A percentile compares a stretch with the other conserved stretches of the same genome.
These are phyloP conservation scores for Tephrocybe rancida DNA, from an alignment of 768 basidiomycete species.

Conservation along the genomic window DNA sequence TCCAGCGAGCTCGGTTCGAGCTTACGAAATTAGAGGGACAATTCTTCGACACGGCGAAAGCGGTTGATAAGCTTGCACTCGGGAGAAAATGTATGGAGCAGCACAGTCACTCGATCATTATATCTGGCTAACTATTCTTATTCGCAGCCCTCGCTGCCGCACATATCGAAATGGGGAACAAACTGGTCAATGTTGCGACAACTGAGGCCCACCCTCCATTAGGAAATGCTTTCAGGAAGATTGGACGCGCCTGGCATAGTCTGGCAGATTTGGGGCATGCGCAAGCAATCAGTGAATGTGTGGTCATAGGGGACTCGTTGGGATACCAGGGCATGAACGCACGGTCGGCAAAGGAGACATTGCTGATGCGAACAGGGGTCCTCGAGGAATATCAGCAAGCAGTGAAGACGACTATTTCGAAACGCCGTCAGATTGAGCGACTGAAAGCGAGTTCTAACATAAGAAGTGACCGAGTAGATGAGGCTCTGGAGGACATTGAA, in stretches of 20 bases:
- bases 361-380: constrained; percentile 86
- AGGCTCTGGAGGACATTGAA: constrained; percentile 90
- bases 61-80: constrained; percentile 83
- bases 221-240: constrained; percentile 79
- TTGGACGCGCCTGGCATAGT: constrained; percentile 87
- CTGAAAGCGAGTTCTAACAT: constrained; percentile 87
- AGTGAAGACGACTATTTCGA: constrained; percentile 91
- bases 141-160: constrained; percentile 70
- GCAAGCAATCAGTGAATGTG: constrained; percentile 92
- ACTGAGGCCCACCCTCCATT: constrained; percentile 88
- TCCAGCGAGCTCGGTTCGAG: constrained; percentile 88
- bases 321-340: constrained; percentile 98
- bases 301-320: constrained; percentile 93
- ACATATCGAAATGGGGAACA: constrained; percentile 92
- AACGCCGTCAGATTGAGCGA: constrained; percentile 89
- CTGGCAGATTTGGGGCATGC: constrained; percentile 88
- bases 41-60: constrained; percentile 91
- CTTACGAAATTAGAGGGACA: constrained; percentile 89
- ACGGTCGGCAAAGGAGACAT: constrained; percentile 93
- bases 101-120: constrained; percentile 2
- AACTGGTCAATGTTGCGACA: constrained; percentile 84
- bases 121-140: constrained; percentile 3
- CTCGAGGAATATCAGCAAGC: constrained; percentile 94
- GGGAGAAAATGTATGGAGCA: constrained; percentile 68
- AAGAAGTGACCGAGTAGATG: constrained; percentile 82